Conservation (phyloP, 257 asterid genomes). For the Avicennia marina region DNA sequence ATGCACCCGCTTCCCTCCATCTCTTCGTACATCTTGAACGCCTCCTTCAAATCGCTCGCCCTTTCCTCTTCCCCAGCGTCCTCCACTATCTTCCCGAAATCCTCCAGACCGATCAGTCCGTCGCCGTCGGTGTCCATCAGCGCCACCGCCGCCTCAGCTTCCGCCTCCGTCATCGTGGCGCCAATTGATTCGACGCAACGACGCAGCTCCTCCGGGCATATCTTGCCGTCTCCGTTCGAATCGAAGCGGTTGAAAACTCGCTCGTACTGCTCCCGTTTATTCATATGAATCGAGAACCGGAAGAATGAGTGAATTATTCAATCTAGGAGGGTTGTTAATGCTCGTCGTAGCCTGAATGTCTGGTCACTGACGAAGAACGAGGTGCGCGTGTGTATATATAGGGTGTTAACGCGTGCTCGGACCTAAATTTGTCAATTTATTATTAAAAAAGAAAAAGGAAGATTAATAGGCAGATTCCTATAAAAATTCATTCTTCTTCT, state of each 20-base stretch:
- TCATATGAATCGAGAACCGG: conserved; percentile 14
- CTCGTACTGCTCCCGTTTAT: conserved; percentile 24
- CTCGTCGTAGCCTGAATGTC: no score
- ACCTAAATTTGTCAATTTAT: no score
- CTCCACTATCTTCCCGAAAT: conserved; percentile 45
- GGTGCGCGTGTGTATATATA: no score
- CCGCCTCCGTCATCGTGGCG: conserved; percentile 42
- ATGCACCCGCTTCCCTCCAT: conserved; percentile 54
- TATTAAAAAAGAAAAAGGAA: no score
- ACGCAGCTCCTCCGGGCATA: conserved; percentile 35
- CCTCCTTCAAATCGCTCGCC: conserved; percentile 38
- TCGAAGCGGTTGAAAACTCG: conserved; percentile 40
- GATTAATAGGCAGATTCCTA: no score
- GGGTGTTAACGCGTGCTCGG: no score
- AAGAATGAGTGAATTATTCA: no score
- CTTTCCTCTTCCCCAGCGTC: conserved; percentile 56
- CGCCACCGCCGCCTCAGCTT: conserved; percentile 35
- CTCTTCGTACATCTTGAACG: conserved; percentile 56
- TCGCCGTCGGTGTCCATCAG: conserved; percentile 42
- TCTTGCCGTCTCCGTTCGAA: conserved; percentile 39
- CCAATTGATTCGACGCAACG: conserved; percentile 33
- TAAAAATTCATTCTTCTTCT: no score
- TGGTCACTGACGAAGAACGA: no score
- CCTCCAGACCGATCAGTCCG: conserved; percentile 50
- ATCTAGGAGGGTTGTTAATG: no score